phyloP scores from a whole-genome alignment of 441 rosid genomes.

The Arabidopsis hybrid region DNA sequence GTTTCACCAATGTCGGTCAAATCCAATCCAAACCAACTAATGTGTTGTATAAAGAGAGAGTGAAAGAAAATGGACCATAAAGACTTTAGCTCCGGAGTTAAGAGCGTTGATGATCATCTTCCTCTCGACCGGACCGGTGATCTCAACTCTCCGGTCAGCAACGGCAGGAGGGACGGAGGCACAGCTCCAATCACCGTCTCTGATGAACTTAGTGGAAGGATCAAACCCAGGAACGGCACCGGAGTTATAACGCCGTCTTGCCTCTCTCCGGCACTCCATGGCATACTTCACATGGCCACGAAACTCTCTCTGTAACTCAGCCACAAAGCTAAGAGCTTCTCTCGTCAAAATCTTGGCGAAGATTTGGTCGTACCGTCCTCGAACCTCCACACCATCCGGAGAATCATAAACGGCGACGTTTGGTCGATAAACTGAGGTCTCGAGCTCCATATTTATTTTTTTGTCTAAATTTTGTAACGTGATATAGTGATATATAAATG shows the following conservation, averaged over 20 bases:
- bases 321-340: conserved; percentile 84
- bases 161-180: conserved; percentile 73
- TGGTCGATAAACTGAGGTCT: conserved; percentile 44
- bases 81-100: conserved; percentile 94
- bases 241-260: conserved; percentile 60
- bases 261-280: conserved; percentile 78
- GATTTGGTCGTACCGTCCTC: conserved; percentile 71
- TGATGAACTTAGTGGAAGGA: conserved; percentile 68
- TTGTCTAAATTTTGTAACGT: background rate
- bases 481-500: conserved; percentile 4
- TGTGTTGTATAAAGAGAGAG: background rate
- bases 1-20: background rate
- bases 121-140: conserved; percentile 91
- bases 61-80: conserved; percentile 61
- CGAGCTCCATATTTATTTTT: conserved; percentile 40
- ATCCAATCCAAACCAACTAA: background rate
- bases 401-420: conserved; percentile 52
- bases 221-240: conserved; percentile 79
- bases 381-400: conserved; percentile 78
- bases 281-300: conserved; percentile 69
- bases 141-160: conserved; percentile 86
- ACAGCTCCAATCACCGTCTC: conserved; percentile 81
- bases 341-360: conserved; percentile 68
- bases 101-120: conserved; percentile 96
- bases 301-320: conserved; percentile 80